Base-by-base conservation (phyloP, 768 basidiomycete genomes). In the Pleurotus platypus region DNA sequence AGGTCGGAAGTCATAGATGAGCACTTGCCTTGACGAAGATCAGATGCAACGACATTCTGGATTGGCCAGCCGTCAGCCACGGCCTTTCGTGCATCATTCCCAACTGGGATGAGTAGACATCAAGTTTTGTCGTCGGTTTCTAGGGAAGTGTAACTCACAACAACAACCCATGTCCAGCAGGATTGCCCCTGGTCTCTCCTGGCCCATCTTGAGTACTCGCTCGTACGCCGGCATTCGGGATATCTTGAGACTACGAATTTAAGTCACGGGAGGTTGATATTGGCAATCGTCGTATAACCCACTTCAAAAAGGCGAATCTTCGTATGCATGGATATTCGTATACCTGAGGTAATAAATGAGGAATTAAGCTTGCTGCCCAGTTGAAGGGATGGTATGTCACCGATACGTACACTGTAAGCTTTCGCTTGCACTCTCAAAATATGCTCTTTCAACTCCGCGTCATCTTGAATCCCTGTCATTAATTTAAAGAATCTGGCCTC, bases 131-230 rank as follows among this genome's bases (percentile, higher is more conserved):
- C 9, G 16, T 18, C 30, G 15, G 1, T 9, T 9, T 9, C 11
- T 18, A 20, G n/a, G 15, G 15, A 13, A n/a, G 16, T 0, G 11
- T 4, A n/a, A 65, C 69, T 50, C 27, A 79, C 78, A 77, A 57
- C 78, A 77, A 57, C 78, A 79, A 5, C 75, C 78, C 15, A 77
- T 63, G 55, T 79, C 78, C 7, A 79, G 66, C 2, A 77, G 61
- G 42, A 78, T 69, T 5, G 75, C 68, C 13, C 62, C 63, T 16
- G 66, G 61, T 11, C 64, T 60, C 1, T 63, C 47, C 20, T 63
- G 42, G 0, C 61, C 60, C 1, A 78, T 65, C 8, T 66, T 49
- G 1, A 75, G 65, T 3, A 68, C 67, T 7, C 65, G 64, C 9
- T 60, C 18, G 58, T 77, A 77, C 0, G 61, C 73, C 6, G 70